phyloP scores from a whole-genome alignment of 2,329 filamentous ascomycete genomes.

The Penicillium capsulatum region DNA sequence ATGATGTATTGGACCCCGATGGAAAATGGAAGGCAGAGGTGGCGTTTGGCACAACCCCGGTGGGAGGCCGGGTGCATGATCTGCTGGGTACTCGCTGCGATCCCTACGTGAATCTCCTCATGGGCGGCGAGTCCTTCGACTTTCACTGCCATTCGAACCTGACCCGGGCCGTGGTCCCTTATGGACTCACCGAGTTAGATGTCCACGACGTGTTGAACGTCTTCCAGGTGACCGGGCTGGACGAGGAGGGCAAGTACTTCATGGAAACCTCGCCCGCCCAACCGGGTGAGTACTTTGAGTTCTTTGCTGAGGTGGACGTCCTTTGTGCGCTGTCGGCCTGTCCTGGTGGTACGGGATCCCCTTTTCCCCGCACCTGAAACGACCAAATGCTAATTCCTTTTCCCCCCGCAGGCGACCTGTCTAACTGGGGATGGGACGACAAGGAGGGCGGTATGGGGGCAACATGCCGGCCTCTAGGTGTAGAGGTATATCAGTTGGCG shows the following conservation, averaged over 20 bases:
- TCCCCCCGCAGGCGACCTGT: conserved; percentile 57
- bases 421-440: conserved; percentile 73
- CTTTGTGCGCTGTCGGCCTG: conserved; percentile 65
- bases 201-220: conserved; percentile 83
- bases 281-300: conserved; percentile 59
- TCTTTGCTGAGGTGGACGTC: conserved; percentile 74
- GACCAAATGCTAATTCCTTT: conserved; percentile 14
- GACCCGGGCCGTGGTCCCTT: conserved; percentile 64
- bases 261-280: conserved; percentile 56
- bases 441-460: conserved; percentile 56
- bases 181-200: conserved; percentile 66
- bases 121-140: conserved; percentile 68
- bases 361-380: conserved; percentile 1
- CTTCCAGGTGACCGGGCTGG: conserved; percentile 77
- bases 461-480: conserved; percentile 69
- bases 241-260: conserved; percentile 68
- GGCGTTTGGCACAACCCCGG: conserved; percentile 41
- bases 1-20: conserved; percentile 35
- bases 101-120: conserved; percentile 73
- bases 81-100: conserved; percentile 78
- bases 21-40: conserved; percentile 38
- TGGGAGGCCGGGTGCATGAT: conserved; percentile 69
- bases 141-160: conserved; percentile 84
- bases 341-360: conserved; percentile 55
- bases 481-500: conserved; percentile 65